Evolutionary conservation across 148 eudicot genomes (phyloP).

Genomic region (Silene uniflora): DNA sequence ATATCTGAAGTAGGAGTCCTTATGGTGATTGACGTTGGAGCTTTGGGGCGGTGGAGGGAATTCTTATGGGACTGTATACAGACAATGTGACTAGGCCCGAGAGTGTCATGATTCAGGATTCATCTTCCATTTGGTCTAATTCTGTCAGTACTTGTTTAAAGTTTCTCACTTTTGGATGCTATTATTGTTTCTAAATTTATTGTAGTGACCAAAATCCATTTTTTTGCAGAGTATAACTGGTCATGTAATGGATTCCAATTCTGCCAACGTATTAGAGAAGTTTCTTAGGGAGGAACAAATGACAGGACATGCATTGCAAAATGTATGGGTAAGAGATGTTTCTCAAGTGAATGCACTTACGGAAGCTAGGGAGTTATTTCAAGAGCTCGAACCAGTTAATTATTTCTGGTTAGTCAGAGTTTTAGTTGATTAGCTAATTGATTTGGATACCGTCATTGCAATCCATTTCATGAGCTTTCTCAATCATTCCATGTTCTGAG

Average conservation of each 20-base stretch:
- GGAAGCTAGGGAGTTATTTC: slow-evolving; percentile 58
- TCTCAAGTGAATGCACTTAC: slow-evolving; percentile 38
- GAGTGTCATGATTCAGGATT: not conserved
- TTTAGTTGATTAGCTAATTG: not conserved
- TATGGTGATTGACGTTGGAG: no score
- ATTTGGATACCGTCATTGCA: not conserved
- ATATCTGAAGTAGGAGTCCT: not conserved
- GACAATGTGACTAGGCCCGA: not conserved
- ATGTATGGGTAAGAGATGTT: slow-evolving; percentile 72
- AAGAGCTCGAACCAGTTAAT: slow-evolving; percentile 36
- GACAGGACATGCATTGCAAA: slow-evolving; percentile 45
- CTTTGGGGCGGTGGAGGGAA: not conserved
- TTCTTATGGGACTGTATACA: not conserved
- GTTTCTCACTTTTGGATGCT: not conserved
- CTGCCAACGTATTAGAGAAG: slow-evolving; percentile 37
- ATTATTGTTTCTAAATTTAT: not conserved
- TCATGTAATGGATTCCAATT: slow-evolving; percentile 46
- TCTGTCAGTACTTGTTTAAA: not conserved
- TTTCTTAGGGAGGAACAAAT: slow-evolving; percentile 47
- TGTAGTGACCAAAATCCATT: not conserved
- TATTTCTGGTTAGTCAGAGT: not conserved
- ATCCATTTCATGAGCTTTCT: not conserved
- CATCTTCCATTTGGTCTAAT: not conserved
- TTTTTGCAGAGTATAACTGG: slow-evolving; percentile 58
- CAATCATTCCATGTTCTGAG: not conserved